A percentile compares a stretch with the other conserved stretches of the same genome.
Evolutionary conservation across 257 asterid genomes (phyloP).

Genomic region (Penstemon davidsonii): DNA sequence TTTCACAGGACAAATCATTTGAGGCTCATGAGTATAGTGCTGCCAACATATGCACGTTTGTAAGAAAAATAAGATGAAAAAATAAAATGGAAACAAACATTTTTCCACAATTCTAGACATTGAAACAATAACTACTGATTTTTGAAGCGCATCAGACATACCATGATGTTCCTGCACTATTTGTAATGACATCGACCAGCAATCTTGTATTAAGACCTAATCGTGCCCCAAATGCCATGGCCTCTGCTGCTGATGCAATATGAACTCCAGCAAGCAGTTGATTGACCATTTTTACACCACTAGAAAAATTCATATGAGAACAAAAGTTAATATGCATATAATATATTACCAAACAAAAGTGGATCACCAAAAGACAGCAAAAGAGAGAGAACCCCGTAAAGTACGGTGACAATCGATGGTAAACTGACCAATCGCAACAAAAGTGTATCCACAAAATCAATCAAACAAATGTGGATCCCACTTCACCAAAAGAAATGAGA

Average conservation of each 20-base stretch:
- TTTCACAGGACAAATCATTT: neutral
- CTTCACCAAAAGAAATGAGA: too few species aligned
- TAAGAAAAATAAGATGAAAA: neutral
- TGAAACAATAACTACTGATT: conserved; percentile 22
- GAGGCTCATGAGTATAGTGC: conserved; percentile 16
- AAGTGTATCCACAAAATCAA: too few species aligned
- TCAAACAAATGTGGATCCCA: too few species aligned
- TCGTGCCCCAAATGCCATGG: conserved; percentile 91
- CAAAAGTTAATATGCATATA: conserved; percentile 8
- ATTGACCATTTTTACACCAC: conserved; percentile 96
- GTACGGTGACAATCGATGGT: too few species aligned
- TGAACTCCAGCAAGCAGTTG: conserved; percentile 99
- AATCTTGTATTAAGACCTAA: conserved; percentile 78
- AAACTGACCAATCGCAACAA: too few species aligned
- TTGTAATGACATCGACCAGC: conserved; percentile 69
- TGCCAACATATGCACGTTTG: neutral
- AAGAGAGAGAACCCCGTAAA: too few species aligned
- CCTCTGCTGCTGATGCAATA: conserved; percentile 98
- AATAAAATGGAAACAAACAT: conserved; percentile 5
- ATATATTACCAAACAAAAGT: conserved; percentile 3
- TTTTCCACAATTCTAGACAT: conserved; percentile 23
- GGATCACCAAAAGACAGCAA: too few species aligned
- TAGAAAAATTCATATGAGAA: conserved; percentile 26
- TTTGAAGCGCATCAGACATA: conserved; percentile 33
- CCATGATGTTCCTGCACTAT: conserved; percentile 94